Evolutionary conservation across 2,329 filamentous ascomycete genomes (phyloP).

Genomic region (Verticillium albo-atrum): DNA sequence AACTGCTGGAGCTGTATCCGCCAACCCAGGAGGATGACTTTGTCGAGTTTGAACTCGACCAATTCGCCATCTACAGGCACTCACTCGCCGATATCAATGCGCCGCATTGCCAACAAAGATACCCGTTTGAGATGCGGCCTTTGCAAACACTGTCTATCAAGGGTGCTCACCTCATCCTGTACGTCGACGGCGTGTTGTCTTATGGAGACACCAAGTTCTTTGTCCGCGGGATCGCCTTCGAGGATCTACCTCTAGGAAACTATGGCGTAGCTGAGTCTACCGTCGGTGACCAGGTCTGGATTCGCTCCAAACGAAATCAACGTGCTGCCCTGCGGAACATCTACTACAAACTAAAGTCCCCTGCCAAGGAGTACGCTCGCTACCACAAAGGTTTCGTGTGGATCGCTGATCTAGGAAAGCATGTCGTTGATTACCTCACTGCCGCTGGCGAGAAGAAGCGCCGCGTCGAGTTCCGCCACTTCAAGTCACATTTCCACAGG

Average conservation of each 20-base stretch:
- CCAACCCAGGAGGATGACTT: slow-evolving; percentile 21
- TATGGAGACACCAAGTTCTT: slow-evolving; percentile 37
- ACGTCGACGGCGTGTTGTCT: slow-evolving; percentile 58
- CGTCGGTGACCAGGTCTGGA: slow-evolving; percentile 55
- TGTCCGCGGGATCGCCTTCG: slow-evolving; percentile 53
- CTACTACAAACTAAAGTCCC: slow-evolving; percentile 59
- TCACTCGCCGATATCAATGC: slow-evolving; percentile 15
- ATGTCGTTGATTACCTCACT: slow-evolving; percentile 63
- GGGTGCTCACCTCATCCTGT: slow-evolving; percentile 31
- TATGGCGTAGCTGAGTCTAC: slow-evolving; percentile 49
- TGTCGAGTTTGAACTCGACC: slow-evolving; percentile 47
- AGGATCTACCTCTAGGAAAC: slow-evolving; percentile 58
- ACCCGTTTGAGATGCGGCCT: slow-evolving; percentile 45
- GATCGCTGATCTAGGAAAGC: slow-evolving; percentile 67
- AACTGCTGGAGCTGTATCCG: slow-evolving; percentile 18
- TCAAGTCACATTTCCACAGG: slow-evolving; percentile 48
- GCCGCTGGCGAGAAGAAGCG: slow-evolving; percentile 18
- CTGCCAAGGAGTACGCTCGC: slow-evolving; percentile 55
- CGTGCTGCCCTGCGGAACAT: slow-evolving; percentile 28
- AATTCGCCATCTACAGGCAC: slow-evolving; percentile 55
- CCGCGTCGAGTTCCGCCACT: slow-evolving; percentile 48
- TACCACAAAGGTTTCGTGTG: slow-evolving; percentile 64
- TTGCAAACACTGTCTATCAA: slow-evolving; percentile 45
- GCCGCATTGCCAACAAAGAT: neutral
- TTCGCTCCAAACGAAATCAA: slow-evolving; percentile 49